Base-by-base conservation (phyloP, 257 asterid genomes). In the Solanum megistacrolobum region DNA sequence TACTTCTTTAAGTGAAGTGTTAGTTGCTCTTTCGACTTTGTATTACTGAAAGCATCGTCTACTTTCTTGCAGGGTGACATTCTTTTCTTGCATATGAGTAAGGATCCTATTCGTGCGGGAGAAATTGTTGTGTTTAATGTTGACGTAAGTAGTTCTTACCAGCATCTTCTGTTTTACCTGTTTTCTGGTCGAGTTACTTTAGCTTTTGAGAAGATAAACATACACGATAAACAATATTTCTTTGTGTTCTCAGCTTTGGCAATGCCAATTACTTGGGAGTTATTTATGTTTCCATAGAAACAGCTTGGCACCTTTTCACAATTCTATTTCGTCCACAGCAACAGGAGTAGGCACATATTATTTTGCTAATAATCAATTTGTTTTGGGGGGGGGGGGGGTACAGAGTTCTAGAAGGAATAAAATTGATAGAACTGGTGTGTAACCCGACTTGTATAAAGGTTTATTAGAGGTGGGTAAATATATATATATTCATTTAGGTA, bases 101-200 rank as follows among this genome's bases (percentile, higher is more conserved):
- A 97, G 74, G 99, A 94, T 65, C 99, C 99, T 83, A 95, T 97
- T 91, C 99, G 99, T 41, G 94, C 99, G 36, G 99, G 99, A 91
- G 99, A 97, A 93, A 97, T 97, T 69, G 99, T 97, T 41, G 99
- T 97, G 83, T 97, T 97, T 88, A 97, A 97, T 89, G 93, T 97
- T 87, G 99, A 97, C 58, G 99, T 97, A 94, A 12, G 99, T 89
- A 85, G 39, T 84, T 62, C 76, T 41, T 38, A 43, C 39, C 66
- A 43, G 29, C 11, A 25, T 13, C 84, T 27, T 39, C 62, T 41
- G 84, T 39, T 41, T 41, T 79, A 43, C 62, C 62, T 52, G 2
- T 79, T 79, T 78, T 25, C 65, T 79, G 16, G 65, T 78, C 18
- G 25, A 43, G 38, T 25, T 79, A 25, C 36, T 43, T 78, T n/a